Percentiles rank a stretch among this genome's conserved stretches.
These are phyloP conservation scores for Chrysoporthe austroafricana DNA, from an alignment of 2,329 filamentous ascomycete species.

Conservation along the genomic window DNA sequence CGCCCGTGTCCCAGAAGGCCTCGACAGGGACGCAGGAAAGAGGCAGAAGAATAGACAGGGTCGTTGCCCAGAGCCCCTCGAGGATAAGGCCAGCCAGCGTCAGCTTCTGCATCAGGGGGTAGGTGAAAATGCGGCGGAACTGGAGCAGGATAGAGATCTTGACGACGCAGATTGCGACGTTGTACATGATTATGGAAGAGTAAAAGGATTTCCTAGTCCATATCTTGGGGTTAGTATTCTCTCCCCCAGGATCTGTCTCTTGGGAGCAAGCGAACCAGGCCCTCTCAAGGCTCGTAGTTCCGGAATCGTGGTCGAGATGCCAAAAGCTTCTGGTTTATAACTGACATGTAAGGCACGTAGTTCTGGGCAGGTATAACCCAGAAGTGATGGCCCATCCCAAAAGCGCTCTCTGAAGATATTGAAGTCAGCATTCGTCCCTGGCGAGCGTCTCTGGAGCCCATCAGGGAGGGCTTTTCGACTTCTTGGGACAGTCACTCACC, in stretches of 20 bases:
- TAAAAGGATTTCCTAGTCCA: constrained; percentile 36
- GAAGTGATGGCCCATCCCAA: constrained; percentile 23
- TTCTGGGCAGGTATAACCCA: constrained; percentile 19
- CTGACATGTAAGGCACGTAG: constrained; percentile 12
- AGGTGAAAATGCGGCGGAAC: constrained; percentile 41
- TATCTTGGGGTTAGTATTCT: neutral
- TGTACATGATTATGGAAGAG: constrained; percentile 39
- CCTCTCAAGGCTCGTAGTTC: neutral
- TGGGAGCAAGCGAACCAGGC: neutral
- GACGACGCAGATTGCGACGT: constrained; percentile 36
- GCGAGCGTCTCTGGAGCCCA: neutral
- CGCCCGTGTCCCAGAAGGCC: constrained; percentile 32
- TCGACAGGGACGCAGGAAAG: constrained; percentile 33
- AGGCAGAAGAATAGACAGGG: constrained; percentile 32
- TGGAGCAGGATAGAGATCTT: constrained; percentile 43
- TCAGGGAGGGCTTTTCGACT: neutral
- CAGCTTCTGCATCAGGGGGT: constrained; percentile 31
- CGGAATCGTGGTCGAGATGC: neutral
- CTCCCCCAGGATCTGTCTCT: neutral
- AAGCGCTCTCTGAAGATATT: neutral
- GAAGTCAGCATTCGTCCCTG: neutral
- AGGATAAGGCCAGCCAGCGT: constrained; percentile 31
- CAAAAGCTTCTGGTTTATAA: neutral
- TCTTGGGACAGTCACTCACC: constrained; percentile 27
- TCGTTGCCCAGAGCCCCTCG: constrained; percentile 32